A percentile compares a stretch with the other conserved stretches of the same genome.
These are phyloP conservation scores for Fusarium luffae DNA, from an alignment of 2,329 filamentous ascomycete species.

Conservation along the genomic window DNA sequence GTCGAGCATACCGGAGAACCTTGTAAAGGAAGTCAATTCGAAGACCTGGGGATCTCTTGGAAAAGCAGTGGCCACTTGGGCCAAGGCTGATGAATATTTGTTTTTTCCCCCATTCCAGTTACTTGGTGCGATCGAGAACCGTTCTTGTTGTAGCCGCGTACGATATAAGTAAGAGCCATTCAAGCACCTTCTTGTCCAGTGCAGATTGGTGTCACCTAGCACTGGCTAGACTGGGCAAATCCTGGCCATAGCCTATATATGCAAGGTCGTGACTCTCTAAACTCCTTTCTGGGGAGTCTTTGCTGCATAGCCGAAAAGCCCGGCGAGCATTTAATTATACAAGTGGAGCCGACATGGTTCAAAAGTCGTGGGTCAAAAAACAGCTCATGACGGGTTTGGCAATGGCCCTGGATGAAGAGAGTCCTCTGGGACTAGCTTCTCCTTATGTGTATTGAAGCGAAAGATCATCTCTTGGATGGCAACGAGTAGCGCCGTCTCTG, in stretches of 20 bases:
- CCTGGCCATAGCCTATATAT: neutral
- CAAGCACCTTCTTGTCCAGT: neutral
- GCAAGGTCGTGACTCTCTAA: constrained; percentile 1
- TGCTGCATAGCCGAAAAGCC: constrained; percentile 10
- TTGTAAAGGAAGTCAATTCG: constrained; percentile 28
- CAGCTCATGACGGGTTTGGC: constrained; percentile 31
- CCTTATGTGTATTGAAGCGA: constrained; percentile 12
- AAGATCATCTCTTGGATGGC: constrained; percentile 32
- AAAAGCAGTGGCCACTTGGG: constrained; percentile 21
- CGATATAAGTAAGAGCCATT: neutral
- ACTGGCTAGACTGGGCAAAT: neutral
- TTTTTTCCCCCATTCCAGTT: constrained; percentile 28
- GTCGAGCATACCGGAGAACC: constrained; percentile 22
- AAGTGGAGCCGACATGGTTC: constrained; percentile 29
- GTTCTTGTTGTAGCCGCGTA: constrained; percentile 4
- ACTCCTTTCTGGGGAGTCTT: constrained; percentile 9
- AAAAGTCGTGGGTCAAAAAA: constrained; percentile 31
- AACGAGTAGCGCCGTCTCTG: constrained; percentile 21
- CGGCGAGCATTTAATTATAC: constrained; percentile 25
- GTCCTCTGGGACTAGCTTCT: constrained; percentile 23
- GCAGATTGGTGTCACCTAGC: neutral
- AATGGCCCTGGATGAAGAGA: constrained; percentile 5
- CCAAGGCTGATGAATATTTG: constrained; percentile 15
- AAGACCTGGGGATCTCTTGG: constrained; percentile 16
- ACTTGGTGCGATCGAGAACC: constrained; percentile 7